Base-by-base conservation (phyloP, 352 stramenopile genomes). In the Phytophthora sojae region DNA sequence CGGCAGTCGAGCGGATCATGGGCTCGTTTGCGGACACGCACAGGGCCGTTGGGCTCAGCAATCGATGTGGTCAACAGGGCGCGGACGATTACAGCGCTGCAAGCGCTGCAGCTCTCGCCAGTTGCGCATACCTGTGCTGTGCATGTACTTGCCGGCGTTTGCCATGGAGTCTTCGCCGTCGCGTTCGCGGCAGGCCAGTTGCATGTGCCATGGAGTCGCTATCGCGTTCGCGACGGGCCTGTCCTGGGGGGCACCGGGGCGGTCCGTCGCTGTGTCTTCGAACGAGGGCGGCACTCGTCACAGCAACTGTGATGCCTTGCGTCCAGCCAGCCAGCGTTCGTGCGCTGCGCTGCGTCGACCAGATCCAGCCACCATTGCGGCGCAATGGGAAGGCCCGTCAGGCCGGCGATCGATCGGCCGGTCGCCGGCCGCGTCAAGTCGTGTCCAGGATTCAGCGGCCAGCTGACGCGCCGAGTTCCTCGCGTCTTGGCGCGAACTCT, bases 391-490 rank as follows among this genome's bases (percentile, higher is more conserved):
- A 69, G 42, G 53, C 32, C 62, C 45, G 56, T 45, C 61, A 70
- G 62, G 64, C 62, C 37, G 32, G 30, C 26, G 52, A 57, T 72
- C 65, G 57, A 67, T 66, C 50, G 29, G 23, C 32, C 47, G 58
- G 35, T 44, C 35, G 35, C 35, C 56, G 67, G 35, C 35, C 56
- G 70, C 65, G 65, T 75, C 70, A 71, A 71, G 59, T 77, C 55
- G 70, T 56, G 59, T 67, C 50, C 65, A 71, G 56, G 44, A 67
- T 74, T 52, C 61, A 71, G 60, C 70, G 44, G 61, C 35, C 37
- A 59, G 49, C n/a, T 52, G 47, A 35, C 14, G 11, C 23, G 11
- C 23, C 59, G 42, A n/a, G 42, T 21, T 49, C 42, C 42, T 49
- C 21, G 59, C 59, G 50, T 52, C 25, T 57, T 59, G 59, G 49